These are phyloP conservation scores for Globisporangium apiculatum DNA, from an alignment of 352 stramenopile species.

Conservation along the genomic window DNA sequence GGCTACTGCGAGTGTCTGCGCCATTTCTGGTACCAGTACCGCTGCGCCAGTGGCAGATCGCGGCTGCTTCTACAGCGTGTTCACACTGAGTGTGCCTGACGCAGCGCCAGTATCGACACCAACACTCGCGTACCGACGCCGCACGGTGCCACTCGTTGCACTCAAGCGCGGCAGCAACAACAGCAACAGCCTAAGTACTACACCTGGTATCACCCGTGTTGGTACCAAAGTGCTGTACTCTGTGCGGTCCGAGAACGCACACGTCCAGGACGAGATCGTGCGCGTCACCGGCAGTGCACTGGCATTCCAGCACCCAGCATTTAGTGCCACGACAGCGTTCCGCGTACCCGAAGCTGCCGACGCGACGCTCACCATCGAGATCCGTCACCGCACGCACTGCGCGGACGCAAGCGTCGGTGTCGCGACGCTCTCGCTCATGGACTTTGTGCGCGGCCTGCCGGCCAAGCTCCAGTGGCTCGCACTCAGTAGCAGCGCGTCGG, in stretches of 20 bases:
- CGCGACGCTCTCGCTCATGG: slow-evolving; percentile 26
- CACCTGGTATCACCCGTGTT: background rate
- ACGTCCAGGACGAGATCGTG: slow-evolving; percentile 42
- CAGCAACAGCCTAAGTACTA: background rate
- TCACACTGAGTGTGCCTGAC: slow-evolving; percentile 21
- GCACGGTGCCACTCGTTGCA: slow-evolving; percentile 6
- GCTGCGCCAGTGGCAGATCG: slow-evolving; percentile 7
- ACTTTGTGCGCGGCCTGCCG: slow-evolving; percentile 51
- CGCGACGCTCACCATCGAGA: slow-evolving; percentile 33
- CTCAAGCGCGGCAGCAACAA: background rate
- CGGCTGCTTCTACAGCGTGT: slow-evolving; percentile 17
- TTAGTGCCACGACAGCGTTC: slow-evolving; percentile 28
- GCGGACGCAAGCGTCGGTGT: slow-evolving; percentile 25
- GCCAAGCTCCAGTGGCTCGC: slow-evolving; percentile 56
- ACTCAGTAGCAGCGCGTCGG: slow-evolving; percentile 9
- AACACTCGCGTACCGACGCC: slow-evolving; percentile 3
- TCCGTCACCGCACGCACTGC: slow-evolving; percentile 32
- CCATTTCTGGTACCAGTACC: background rate
- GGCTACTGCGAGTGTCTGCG: background rate
- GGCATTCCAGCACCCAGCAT: slow-evolving; percentile 39
- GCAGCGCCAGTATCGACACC: background rate
- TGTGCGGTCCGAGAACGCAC: slow-evolving; percentile 31
- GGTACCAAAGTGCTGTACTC: slow-evolving; percentile 25
- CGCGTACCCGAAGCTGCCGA: slow-evolving; percentile 38
- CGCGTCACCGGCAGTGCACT: slow-evolving; percentile 28